Base-by-base conservation (phyloP, 495 filamentous ascomycete species). In the Penicillium canescens region DNA sequence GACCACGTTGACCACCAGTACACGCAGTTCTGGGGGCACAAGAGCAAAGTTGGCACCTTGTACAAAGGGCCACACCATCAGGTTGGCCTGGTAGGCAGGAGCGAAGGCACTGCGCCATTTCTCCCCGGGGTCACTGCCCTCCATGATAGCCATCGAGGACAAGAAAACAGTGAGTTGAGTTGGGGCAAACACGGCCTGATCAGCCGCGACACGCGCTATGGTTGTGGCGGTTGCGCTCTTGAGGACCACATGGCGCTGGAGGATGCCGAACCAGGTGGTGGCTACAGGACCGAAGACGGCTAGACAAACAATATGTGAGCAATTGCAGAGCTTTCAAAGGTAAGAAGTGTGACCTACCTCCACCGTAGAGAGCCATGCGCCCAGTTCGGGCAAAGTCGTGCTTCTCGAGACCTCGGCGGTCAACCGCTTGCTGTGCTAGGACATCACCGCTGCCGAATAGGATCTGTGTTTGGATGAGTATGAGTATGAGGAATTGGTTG, bases 371-470 rank as follows among this genome's bases (percentile, higher is more conserved):
- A 23, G 86, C 88, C 94, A 98, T 97, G 50, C 94, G 86, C 2
- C 82, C 87, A 2, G 93, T 97, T 33, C 94, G 83, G 14, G 79
- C 77, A 36, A 89, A 67, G 62, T 96, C 88, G 62, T 98, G 94
- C 55, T 91, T 89, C 42, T 86, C 73, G 24, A 88, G 54, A 33
- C 92, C 92, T 60, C 78, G 82, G 65, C 83, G 85, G 72, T 98
- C 94, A 46, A 98, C 89, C n/a, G 75, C 78, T 71, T 98, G 94
- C 63, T 98, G 94, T n/a, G 94, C 90, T 48, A 96, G 82, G 47
- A 87, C 77, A 72, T 98, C 94, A 55, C 94, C 94, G 14, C 91
- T 85, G 35, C 87, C 92, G 69, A 98, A 98, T 50, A 98, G 84
- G 44, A 96, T 70, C 86, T 88, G 38, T 18, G 12, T 12, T 52